These are phyloP conservation scores for Delphinella strobiligena DNA, from an alignment of 2,329 filamentous ascomycete genomes.

Conservation along the genomic window DNA sequence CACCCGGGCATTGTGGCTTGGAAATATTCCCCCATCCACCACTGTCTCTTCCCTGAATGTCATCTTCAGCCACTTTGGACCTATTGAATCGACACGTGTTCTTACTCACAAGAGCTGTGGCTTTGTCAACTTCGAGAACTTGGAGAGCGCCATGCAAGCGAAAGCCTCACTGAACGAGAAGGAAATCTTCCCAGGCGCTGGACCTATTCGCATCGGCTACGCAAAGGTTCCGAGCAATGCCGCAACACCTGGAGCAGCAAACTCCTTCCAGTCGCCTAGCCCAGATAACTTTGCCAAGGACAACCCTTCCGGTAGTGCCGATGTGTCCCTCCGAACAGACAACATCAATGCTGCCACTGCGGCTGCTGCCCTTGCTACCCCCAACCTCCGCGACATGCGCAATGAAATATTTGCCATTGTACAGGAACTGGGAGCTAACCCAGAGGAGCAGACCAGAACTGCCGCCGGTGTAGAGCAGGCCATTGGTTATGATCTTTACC, in stretches of 20 bases:
- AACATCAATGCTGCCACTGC: slow-evolving; percentile 33
- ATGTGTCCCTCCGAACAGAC: slow-evolving; percentile 20
- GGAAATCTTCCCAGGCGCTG: slow-evolving; percentile 94
- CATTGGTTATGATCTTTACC: slow-evolving; percentile 59
- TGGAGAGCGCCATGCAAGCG: slow-evolving; percentile 83
- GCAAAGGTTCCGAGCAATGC: slow-evolving; percentile 89
- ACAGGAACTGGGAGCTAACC: slow-evolving; percentile 71
- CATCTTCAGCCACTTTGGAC: slow-evolving; percentile 88
- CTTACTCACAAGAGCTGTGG: slow-evolving; percentile 98
- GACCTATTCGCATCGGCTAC: slow-evolving; percentile 90
- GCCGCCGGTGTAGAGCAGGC: slow-evolving; percentile 62
- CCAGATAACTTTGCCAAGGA: slow-evolving; percentile 63
- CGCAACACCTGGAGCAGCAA: slow-evolving; percentile 76
- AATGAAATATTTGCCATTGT: slow-evolving; percentile 77
- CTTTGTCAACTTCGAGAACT: slow-evolving; percentile 91
- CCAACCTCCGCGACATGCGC: slow-evolving; percentile 65
- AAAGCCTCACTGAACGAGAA: slow-evolving; percentile 85
- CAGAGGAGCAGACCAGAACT: slow-evolving; percentile 65
- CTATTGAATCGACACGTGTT: slow-evolving; percentile 82
- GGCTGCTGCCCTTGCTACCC: slow-evolving; percentile 50
- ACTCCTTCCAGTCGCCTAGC: slow-evolving; percentile 79
- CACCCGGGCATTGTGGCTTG: slow-evolving; percentile 90
- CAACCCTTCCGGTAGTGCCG: slow-evolving; percentile 28
- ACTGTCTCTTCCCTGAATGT: slow-evolving; percentile 89
- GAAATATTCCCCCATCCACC: slow-evolving; percentile 92